A percentile compares a stretch with the other conserved stretches of the same genome.
Evolutionary conservation across 2,329 filamentous ascomycete species (phyloP).

Genomic region (Pseudocercospora vitis): DNA sequence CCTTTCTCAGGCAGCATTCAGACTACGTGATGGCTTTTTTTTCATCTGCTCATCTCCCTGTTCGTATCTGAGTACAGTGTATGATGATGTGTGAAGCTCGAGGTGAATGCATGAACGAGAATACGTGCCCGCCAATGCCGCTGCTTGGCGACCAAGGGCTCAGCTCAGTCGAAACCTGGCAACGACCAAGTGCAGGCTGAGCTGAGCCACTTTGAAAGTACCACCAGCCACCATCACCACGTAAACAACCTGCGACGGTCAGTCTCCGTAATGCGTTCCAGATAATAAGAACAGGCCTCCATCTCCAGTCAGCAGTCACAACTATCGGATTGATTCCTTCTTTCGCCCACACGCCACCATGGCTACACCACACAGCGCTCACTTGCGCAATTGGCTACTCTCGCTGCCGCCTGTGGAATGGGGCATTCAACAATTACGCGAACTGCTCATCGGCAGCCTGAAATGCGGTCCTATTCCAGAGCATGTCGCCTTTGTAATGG

Average conservation of each 20-base stretch:
- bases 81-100: not conserved
- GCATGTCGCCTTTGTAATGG: conserved; percentile 99
- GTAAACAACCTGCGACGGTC: too few species aligned
- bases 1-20: not conserved
- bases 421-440: conserved; percentile 73
- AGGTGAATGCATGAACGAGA: not conserved
- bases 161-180: not conserved
- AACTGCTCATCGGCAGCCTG: conserved; percentile 83
- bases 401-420: conserved; percentile 91
- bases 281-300: too few species aligned
- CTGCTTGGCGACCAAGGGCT: not conserved
- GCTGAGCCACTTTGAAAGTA: too few species aligned
- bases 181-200: too few species aligned
- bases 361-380: conserved; percentile 52
- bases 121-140: not conserved
- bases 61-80: too few species aligned
- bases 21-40: not conserved
- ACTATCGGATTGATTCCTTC: too few species aligned
- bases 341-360: conserved; percentile 5
- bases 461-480: conserved; percentile 88
- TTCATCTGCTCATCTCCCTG: too few species aligned
- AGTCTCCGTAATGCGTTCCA: too few species aligned
- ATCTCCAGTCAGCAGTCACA: not conserved
- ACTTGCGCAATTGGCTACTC: conserved; percentile 72
- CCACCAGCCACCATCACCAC: too few species aligned